Conservation (phyloP, 2,329 filamentous ascomycete species). For the Colletotrichum sp. region DNA sequence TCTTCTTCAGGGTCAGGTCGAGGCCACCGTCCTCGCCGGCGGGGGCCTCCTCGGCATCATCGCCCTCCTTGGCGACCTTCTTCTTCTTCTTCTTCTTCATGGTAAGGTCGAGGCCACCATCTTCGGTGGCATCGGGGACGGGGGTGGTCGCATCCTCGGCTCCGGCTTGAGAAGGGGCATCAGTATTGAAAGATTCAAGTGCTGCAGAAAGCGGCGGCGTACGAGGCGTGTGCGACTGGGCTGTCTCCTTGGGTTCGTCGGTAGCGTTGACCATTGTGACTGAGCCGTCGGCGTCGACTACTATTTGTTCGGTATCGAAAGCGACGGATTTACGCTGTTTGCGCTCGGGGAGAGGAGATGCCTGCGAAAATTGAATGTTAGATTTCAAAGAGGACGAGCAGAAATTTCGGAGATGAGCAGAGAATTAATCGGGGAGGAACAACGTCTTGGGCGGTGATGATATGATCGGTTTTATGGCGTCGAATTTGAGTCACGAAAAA, state of each 20-base stretch:
- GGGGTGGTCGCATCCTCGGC: conserved; percentile 40
- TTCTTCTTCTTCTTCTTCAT: conserved; percentile 83
- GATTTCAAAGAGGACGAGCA: background rate
- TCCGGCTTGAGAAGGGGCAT: conserved; percentile 46
- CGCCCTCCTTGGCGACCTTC: conserved; percentile 61
- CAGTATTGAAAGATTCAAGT: conserved; percentile 58
- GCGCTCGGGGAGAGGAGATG: conserved; percentile 49
- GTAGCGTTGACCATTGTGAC: conserved; percentile 77
- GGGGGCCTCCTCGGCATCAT: conserved; percentile 52
- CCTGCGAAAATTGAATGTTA: conserved; percentile 16
- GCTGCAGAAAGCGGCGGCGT: conserved; percentile 64
- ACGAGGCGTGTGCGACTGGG: conserved; percentile 78
- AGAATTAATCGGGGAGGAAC: background rate
- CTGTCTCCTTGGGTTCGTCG: conserved; percentile 80
- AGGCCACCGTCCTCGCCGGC: conserved; percentile 56
- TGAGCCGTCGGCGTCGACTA: conserved; percentile 89
- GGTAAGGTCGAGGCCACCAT: conserved; percentile 54
- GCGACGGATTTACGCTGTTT: conserved; percentile 92
- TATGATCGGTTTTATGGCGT: background rate
- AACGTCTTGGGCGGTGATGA: background rate
- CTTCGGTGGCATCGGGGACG: conserved; percentile 58
- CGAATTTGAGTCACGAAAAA: conserved; percentile 17
- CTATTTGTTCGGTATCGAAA: conserved; percentile 85
- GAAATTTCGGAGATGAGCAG: background rate
- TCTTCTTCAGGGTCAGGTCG: conserved; percentile 75